phyloP scores from a whole-genome alignment of 1,139 yeast genomes.

The Sugiyamaella neomexicana region DNA sequence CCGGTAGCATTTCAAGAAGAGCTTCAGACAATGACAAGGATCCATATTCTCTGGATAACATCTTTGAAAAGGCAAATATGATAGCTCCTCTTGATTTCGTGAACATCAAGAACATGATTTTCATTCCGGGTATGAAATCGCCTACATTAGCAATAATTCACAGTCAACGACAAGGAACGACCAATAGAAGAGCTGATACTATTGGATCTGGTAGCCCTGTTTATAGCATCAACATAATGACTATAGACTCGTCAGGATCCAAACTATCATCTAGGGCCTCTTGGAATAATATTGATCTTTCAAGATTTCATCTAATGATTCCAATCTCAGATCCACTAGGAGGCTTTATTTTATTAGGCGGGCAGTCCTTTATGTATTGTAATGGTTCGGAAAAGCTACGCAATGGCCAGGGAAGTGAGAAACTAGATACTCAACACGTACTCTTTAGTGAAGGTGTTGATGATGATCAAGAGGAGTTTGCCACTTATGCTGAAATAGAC shows the following conservation, averaged over 20 bases:
- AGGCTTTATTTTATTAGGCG: slow-evolving; percentile 11
- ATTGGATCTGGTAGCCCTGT: neutral
- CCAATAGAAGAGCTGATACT: neutral
- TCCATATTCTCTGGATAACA: slow-evolving; percentile 1
- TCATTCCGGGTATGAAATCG: slow-evolving; percentile 18
- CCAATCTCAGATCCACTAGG: slow-evolving; percentile 17
- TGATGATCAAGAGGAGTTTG: slow-evolving; percentile 1
- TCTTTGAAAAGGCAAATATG: slow-evolving; percentile 11
- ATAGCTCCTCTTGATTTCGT: slow-evolving; percentile 20
- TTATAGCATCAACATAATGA: slow-evolving; percentile 3
- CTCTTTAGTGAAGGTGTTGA: neutral
- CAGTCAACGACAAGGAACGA: slow-evolving; percentile 4
- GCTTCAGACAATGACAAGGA: neutral
- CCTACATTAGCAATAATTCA: slow-evolving; percentile 21
- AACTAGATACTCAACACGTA: slow-evolving; percentile 2
- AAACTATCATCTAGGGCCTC: slow-evolving; percentile 9
- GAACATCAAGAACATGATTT: slow-evolving; percentile 18
- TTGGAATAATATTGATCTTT: slow-evolving; percentile 9
- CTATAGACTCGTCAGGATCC: slow-evolving; percentile 4
- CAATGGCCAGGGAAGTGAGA: slow-evolving; percentile 11
- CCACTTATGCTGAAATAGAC: slow-evolving; percentile 21
- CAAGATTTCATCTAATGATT: neutral
- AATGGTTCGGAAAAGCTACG: slow-evolving; percentile 14
- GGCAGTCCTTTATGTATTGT: slow-evolving; percentile 14
- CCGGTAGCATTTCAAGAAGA: neutral